Base-by-base conservation (phyloP, 768 basidiomycete species). In the Bullera alba region DNA sequence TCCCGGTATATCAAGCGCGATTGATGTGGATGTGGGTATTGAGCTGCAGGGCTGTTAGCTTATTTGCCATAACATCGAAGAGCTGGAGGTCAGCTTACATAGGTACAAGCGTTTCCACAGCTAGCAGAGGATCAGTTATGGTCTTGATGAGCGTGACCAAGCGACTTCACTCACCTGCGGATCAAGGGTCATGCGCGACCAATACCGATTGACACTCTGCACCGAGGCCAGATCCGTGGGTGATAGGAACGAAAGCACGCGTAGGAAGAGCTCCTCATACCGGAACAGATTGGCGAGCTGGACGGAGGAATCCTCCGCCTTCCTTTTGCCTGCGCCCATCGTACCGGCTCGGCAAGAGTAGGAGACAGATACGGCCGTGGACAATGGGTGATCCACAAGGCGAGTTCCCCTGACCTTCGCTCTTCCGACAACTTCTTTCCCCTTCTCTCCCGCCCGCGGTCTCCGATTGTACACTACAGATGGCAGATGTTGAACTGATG, bases 31-130 rank as follows among this genome's bases (percentile, higher is more conserved):
- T 70, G 65, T 2, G 69, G 63, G 45, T 67, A 67, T 28, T 60
- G 51, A 25, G 54, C 68, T 70, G n/a, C n/a, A 27, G 16, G 2
- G 15, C 16, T 39, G 32, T 32, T 56, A 29, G 53, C 38, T 17
- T 30, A 38, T 19, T 19, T 17, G 16, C 17, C 3, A 19, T 29
- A 37, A 4, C n/a, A 17, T 2, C 22, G 16, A 15, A 30, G 2
- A 23, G 29, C 2, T 41, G 15, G n/a, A n/a, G n/a, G n/a, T n/a
- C 17, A 23, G 43, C 67, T 54, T 46, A 69, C 67, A 44, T 5
- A 72, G 64, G 54, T 72, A 72, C 22, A 70, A 47, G 30, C 61
- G 46, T 52, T 66, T 72, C 71, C 71, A 72, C 6, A 72, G 67
- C 63, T 67, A 50, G n/a, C 27, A 42, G n/a, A 14, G 34, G 32